phyloP scores from a whole-genome alignment of 2,329 filamentous ascomycete genomes.

The Drechslerella stenobrocha region DNA sequence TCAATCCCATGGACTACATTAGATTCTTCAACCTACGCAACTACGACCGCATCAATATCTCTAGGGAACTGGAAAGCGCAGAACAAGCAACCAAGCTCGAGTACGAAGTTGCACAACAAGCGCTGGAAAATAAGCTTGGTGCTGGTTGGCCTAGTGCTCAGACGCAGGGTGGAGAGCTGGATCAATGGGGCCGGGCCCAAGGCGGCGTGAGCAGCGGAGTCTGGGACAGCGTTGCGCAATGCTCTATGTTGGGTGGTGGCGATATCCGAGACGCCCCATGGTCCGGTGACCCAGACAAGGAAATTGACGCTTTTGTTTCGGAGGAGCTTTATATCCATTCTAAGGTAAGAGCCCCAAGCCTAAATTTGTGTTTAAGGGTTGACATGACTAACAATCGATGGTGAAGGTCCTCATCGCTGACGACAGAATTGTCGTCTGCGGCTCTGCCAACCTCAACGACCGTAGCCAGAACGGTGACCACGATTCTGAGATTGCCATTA shows the following conservation, averaged over 20 bases:
- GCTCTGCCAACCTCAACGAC: slow-evolving; percentile 71
- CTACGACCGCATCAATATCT: slow-evolving; percentile 79
- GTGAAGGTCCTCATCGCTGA: slow-evolving; percentile 72
- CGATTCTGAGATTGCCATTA: slow-evolving; percentile 86
- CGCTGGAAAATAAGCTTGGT: slow-evolving; percentile 55
- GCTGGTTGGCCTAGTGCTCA: slow-evolving; percentile 54
- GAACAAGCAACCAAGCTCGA: slow-evolving; percentile 67
- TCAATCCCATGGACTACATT: slow-evolving; percentile 74
- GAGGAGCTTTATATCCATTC: slow-evolving; percentile 68
- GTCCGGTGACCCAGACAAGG: slow-evolving; percentile 62
- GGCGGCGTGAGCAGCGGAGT: slow-evolving; percentile 60
- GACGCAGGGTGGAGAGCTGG: slow-evolving; percentile 60
- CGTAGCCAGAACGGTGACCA: slow-evolving; percentile 78
- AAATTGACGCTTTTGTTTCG: slow-evolving; percentile 66
- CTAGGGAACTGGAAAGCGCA: slow-evolving; percentile 64
- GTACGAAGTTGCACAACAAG: slow-evolving; percentile 62
- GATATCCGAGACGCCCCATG: slow-evolving; percentile 67
- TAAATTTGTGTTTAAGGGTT: background rate
- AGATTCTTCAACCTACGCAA: slow-evolving; percentile 82
- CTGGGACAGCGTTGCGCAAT: slow-evolving; percentile 75
- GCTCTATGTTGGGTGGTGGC: slow-evolving; percentile 78
- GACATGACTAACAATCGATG: slow-evolving; percentile 19
- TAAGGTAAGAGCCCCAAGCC: slow-evolving; percentile 59
- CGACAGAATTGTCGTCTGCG: slow-evolving; percentile 78
- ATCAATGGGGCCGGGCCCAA: slow-evolving; percentile 73